Evolutionary conservation across 2,329 filamentous ascomycete genomes (phyloP), one percentile per base, ranked within the genome.

Genomic region (Claviceps capensis): DNA sequence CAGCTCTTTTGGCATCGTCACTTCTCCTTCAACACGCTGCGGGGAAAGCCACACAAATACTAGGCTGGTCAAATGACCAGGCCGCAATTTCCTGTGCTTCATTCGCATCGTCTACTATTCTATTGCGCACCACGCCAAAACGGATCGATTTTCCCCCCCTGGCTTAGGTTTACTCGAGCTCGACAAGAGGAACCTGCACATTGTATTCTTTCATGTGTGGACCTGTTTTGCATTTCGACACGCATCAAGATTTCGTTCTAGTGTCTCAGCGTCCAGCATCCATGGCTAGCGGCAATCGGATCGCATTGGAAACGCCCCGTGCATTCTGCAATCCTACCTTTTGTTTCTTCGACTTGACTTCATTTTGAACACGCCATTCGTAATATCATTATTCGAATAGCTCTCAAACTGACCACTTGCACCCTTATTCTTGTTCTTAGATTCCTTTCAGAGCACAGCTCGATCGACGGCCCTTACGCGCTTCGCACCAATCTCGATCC

Each of bases 311-410:
- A 56, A 60, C 57, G 60, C 54, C 58, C 57, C 59, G 57, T 60
- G 61, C 61, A 62, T 58, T 57, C 54, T 55, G 44, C 30, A 58
- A 58, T 58, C 56, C 56, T 54, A 53, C 58, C 38, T 47, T 45
- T 44, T 50, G n/a, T 47, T 42, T 14, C 6, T 19, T 43, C 36
- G 3, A 26, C 13, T 22, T 34, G 22, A 11, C 26, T 22, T 42
- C 17, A 22, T 11, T 9, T 36, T 44, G 40, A 46, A 9, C 37
- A 16, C 36, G 4, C 4, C 38, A 37, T 26, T 22, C 7, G 14
- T 19, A 47, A 47, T 9, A 23, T 8, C 2, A 17, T 5, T 26
- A 26, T 34, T 14, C 8, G 17, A 16, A 36, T 17, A 42, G 11
- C 43, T 17, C n/a, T 47, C 14, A 7, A 36, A 41, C 52, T 53